Evolutionary conservation across 2,329 filamentous ascomycete species (phyloP).

Genomic region (Paecilomyces niveus): DNA sequence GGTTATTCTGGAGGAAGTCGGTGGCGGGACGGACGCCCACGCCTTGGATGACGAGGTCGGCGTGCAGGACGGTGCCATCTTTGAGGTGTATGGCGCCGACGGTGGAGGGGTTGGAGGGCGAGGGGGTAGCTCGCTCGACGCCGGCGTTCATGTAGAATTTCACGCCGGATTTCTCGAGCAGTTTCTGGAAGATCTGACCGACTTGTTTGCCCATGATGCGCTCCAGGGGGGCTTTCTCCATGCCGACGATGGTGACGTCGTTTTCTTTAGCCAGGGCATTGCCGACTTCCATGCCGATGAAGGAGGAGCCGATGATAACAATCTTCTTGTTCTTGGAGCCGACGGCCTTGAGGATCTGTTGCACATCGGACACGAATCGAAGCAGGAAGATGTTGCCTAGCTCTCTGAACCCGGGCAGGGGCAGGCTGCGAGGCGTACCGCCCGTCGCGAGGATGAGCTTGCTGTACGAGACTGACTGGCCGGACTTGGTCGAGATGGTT

Average conservation of each 20-base stretch:
- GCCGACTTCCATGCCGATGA: conserved; percentile 97
- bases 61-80: conserved; percentile 75
- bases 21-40: conserved; percentile 85
- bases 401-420: conserved; percentile 77
- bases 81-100: conserved; percentile 79
- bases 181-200: conserved; percentile 70
- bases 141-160: conserved; percentile 77
- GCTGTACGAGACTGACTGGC: conserved; percentile 66
- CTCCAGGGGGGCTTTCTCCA: conserved; percentile 79
- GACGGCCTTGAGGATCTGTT: conserved; percentile 70
- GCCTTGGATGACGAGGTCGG: conserved; percentile 85
- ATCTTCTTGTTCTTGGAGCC: conserved; percentile 83
- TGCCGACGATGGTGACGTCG: conserved; percentile 76
- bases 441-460: conserved; percentile 90
- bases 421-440: conserved; percentile 66
- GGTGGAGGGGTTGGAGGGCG: conserved; percentile 56
- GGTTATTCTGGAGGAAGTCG: conserved; percentile 68
- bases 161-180: conserved; percentile 77
- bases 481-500: conserved; percentile 66
- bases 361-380: conserved; percentile 67
- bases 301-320: conserved; percentile 84
- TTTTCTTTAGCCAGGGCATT: conserved; percentile 75
- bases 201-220: conserved; percentile 76
- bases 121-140: conserved; percentile 76
- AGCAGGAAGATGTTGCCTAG: conserved; percentile 83